These are phyloP conservation scores for Baorangia bicolor DNA, from an alignment of 768 basidiomycete genomes.

Conservation along the genomic window DNA sequence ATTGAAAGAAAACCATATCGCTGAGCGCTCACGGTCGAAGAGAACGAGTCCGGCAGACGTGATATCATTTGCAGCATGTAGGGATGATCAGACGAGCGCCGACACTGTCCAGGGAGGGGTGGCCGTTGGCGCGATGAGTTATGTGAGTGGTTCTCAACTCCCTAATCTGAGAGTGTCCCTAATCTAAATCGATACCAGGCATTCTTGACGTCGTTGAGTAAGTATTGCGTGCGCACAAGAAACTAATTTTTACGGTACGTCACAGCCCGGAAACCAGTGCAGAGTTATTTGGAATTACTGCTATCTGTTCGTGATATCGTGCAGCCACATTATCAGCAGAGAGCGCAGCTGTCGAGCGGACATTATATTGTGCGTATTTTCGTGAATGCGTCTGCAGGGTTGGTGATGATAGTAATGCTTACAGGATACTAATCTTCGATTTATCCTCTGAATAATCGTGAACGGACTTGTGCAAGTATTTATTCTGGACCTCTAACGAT, in stretches of 20 bases:
- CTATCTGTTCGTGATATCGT: conserved; percentile 57
- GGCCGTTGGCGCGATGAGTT: conserved; percentile 79
- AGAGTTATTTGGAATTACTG: conserved; percentile 66
- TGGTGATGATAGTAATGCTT: not conserved
- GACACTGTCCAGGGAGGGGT: conserved; percentile 63
- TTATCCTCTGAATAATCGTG: conserved; percentile 27
- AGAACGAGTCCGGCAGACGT: conserved; percentile 75
- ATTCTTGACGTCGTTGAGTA: conserved; percentile 53
- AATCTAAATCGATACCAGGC: conserved; percentile 42
- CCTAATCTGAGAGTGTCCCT: not conserved
- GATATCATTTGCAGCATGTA: conserved; percentile 73
- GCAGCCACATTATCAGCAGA: conserved; percentile 62
- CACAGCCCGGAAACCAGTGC: conserved; percentile 48
- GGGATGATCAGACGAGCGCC: conserved; percentile 70
- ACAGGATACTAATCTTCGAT: conserved; percentile 31
- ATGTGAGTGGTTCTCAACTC: conserved; percentile 44
- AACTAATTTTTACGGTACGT: not conserved
- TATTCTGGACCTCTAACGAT: not conserved
- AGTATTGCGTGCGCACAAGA: conserved; percentile 6
- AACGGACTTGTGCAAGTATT: not conserved
- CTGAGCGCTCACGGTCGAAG: conserved; percentile 27
- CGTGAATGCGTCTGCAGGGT: not conserved
- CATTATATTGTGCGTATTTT: conserved; percentile 53
- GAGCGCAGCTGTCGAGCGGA: conserved; percentile 71
- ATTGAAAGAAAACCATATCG: conserved; percentile 45